Conservation (phyloP, 2,329 filamentous ascomycete genomes). For the Dryadomyces quercus-mongolicae region DNA sequence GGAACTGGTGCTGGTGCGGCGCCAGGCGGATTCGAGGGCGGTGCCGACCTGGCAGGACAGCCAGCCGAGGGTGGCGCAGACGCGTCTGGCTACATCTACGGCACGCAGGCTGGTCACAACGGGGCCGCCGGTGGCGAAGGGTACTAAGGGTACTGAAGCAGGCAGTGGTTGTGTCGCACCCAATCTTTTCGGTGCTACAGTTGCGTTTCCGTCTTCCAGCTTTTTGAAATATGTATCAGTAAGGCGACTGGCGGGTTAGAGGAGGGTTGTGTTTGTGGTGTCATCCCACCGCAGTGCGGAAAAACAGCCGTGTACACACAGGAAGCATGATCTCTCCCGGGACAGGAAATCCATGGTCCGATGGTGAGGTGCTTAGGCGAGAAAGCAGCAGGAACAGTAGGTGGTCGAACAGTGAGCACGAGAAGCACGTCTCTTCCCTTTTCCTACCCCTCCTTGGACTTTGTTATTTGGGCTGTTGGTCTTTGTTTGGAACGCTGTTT, state of each 20-base stretch:
- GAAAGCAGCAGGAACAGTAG: not conserved
- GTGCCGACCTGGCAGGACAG: constrained; percentile 29
- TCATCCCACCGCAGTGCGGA: constrained; percentile 2
- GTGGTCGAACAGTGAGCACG: constrained; percentile 2
- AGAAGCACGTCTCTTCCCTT: not conserved
- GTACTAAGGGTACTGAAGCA: constrained; percentile 36
- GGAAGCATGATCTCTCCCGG: not conserved
- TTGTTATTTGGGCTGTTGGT: not conserved
- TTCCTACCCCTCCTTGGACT: too few species aligned
- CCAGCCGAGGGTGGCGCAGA: constrained; percentile 31
- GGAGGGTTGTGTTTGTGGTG: not conserved
- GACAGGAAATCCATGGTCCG: not conserved
- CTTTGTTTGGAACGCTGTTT: not conserved
- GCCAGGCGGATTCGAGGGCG: constrained; percentile 25
- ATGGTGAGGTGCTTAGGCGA: not conserved
- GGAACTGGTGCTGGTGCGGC: constrained; percentile 21
- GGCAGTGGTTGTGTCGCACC: not conserved
- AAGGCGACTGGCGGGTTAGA: not conserved
- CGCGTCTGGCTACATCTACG: constrained; percentile 37
- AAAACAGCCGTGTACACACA: constrained; percentile 4
- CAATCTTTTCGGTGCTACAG: constrained; percentile 2
- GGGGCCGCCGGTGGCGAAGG: constrained; percentile 40
- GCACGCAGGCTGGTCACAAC: constrained; percentile 43
- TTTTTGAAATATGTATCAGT: constrained; percentile 8
- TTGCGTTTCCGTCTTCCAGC: not conserved